Percentiles rank a stretch among this genome's conserved stretches.
Conservation (phyloP, 768 basidiomycete genomes). For the Gloeopeniophorella convolvens region DNA sequence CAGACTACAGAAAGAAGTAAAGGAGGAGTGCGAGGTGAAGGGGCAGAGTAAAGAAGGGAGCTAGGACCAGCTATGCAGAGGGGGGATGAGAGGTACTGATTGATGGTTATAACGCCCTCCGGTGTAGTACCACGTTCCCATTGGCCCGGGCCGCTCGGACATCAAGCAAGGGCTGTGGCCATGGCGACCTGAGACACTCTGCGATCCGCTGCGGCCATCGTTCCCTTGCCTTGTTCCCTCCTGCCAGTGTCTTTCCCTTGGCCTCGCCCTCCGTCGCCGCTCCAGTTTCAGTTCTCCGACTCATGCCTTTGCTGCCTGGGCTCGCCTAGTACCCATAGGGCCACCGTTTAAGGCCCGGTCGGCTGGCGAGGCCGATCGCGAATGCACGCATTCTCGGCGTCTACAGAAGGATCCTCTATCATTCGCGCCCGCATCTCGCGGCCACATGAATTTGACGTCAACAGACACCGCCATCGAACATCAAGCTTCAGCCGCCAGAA, state of each 20-base stretch:
- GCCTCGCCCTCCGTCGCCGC: too few species aligned
- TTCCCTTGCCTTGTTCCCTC: neutral
- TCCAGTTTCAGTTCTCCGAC: too few species aligned
- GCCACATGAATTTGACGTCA: too few species aligned
- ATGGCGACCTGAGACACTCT: slow-evolving; percentile 25
- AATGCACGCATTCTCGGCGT: too few species aligned
- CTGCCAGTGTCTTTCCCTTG: too few species aligned
- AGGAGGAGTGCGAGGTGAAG: slow-evolving; percentile 14
- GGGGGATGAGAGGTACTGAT: slow-evolving; percentile 12
- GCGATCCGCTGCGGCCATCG: neutral
- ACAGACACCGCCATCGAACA: neutral
- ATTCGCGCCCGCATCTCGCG: too few species aligned
- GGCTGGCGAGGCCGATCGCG: too few species aligned
- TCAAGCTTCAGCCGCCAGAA: neutral
- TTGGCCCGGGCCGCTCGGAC: neutral
- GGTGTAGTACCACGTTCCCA: too few species aligned
- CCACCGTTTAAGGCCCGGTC: too few species aligned
- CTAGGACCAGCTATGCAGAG: slow-evolving; percentile 22
- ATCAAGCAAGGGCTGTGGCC: slow-evolving; percentile 21
- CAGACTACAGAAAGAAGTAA: slow-evolving; percentile 29
- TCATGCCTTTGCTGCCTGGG: too few species aligned
- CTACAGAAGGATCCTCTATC: too few species aligned
- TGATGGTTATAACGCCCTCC: slow-evolving; percentile 15
- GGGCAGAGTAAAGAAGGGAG: neutral
- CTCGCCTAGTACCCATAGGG: too few species aligned